A percentile compares a stretch with the other conserved stretches of the same genome.
Evolutionary conservation across 73 alveolate species (phyloP).

Genomic region (Symbiodinium natans): DNA sequence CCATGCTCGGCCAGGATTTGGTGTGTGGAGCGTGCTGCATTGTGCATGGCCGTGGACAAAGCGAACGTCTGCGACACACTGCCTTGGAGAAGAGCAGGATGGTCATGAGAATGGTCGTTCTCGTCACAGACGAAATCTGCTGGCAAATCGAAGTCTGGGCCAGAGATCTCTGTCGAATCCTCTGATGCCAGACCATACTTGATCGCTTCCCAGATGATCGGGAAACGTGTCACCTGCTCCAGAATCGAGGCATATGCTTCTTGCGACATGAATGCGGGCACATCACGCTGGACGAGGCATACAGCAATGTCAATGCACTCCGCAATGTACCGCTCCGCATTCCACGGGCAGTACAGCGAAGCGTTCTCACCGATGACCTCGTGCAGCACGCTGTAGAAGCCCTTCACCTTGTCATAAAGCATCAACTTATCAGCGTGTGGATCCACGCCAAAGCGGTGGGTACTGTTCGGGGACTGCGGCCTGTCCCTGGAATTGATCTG

Average conservation of each 20-base stretch:
- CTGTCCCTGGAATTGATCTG: constrained; percentile 7
- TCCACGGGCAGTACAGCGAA: constrained; percentile 19
- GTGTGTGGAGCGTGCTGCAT: constrained; percentile 22
- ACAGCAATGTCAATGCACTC: neutral
- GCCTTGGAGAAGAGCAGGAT: neutral
- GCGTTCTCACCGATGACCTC: constrained; percentile 14
- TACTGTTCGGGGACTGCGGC: neutral
- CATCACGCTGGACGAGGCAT: constrained; percentile 5
- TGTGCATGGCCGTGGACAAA: constrained; percentile 12
- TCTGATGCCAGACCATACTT: neutral
- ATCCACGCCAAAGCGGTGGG: neutral
- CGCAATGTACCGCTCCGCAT: neutral
- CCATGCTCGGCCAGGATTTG: constrained; percentile 29
- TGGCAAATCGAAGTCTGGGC: neutral
- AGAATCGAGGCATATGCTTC: neutral
- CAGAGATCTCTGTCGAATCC: neutral
- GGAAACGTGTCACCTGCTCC: neutral
- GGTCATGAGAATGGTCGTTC: neutral
- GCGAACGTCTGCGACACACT: neutral
- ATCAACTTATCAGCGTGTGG: neutral
- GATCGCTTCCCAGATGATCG: neutral
- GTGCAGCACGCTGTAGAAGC: constrained; percentile 9
- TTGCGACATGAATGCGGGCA: neutral
- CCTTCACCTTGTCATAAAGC: constrained; percentile 36
- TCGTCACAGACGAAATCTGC: neutral